Percentiles rank a stretch among this genome's conserved stretches.
phyloP scores from a whole-genome alignment of 441 rosid species.

The Brassica balearica region DNA sequence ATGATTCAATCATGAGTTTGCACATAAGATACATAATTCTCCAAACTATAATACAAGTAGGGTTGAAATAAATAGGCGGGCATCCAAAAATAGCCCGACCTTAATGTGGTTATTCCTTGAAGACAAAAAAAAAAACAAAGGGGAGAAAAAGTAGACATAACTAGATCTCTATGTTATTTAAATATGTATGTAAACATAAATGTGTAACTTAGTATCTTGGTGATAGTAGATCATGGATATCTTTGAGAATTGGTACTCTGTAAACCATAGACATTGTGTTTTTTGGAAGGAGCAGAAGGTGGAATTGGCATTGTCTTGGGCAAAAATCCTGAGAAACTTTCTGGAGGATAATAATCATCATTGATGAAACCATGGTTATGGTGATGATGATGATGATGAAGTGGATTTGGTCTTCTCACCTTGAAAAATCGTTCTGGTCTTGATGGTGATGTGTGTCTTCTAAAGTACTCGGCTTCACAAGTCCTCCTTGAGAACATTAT shows the following conservation, averaged over 20 bases:
- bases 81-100: constrained; percentile 41
- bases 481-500: constrained; percentile 34
- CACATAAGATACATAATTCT: constrained; percentile 24
- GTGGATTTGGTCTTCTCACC: constrained; percentile 41
- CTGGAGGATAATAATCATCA: constrained; percentile 48
- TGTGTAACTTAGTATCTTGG: constrained; percentile 21
- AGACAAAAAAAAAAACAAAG: not conserved
- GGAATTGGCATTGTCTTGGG: constrained; percentile 74
- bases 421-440: constrained; percentile 41
- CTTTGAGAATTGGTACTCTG: constrained; percentile 41
- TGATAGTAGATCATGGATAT: constrained; percentile 48
- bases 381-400: constrained; percentile 12
- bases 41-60: constrained; percentile 34
- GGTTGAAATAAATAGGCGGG: constrained; percentile 30
- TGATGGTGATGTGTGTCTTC: constrained; percentile 36
- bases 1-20: constrained; percentile 31
- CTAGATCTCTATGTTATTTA: constrained; percentile 32
- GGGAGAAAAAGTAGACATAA: constrained; percentile 15
- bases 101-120: constrained; percentile 22
- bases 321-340: constrained; percentile 53
- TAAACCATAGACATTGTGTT: constrained; percentile 66
- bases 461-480: constrained; percentile 35
- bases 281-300: constrained; percentile 77
- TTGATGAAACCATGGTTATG: constrained; percentile 15
- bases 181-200: constrained; percentile 11